These are phyloP conservation scores for Ganoderma meredithae DNA, from an alignment of 1,284 basidiomycete genomes.

Conservation along the genomic window DNA sequence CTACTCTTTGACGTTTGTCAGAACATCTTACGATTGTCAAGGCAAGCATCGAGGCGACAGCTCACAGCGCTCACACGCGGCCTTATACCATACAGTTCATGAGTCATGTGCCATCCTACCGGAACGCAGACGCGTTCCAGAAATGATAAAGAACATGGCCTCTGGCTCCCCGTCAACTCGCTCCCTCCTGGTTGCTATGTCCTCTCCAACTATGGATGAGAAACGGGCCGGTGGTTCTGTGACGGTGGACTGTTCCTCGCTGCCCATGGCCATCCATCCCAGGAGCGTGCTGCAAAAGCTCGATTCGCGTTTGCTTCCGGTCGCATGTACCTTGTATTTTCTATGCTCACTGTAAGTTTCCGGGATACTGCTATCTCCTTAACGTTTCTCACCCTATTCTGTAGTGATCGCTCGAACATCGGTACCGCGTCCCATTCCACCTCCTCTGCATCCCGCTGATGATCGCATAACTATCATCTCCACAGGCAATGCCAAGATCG, in stretches of 20 bases:
- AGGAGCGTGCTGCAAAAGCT: neutral
- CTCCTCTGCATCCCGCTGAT: neutral
- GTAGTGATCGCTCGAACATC: conserved; percentile 71
- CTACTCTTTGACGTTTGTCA: too few relatives aligned
- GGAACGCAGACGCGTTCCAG: neutral
- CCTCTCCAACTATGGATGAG: neutral
- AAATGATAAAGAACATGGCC: too few relatives aligned
- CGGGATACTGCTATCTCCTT: too few relatives aligned
- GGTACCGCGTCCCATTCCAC: conserved; percentile 55
- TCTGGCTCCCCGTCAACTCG: too few relatives aligned
- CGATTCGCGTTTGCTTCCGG: conserved; percentile 48
- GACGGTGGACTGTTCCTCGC: neutral
- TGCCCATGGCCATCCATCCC: neutral
- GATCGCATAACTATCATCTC: conserved; percentile 37
- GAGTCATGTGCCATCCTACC: neutral
- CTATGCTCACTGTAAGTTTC: neutral
- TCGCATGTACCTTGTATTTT: conserved; percentile 67
- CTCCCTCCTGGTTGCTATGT: too few relatives aligned
- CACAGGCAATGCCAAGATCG: conserved; percentile 32
- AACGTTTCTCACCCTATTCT: too few relatives aligned
- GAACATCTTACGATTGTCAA: too few relatives aligned
- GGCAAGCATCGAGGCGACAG: neutral
- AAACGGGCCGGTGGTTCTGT: neutral
- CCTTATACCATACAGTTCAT: too few relatives aligned
- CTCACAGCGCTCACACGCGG: neutral